A percentile compares a stretch with the other conserved stretches of the same genome.
These are phyloP conservation scores for Labyrinthula sp. DNA, from an alignment of 352 stramenopile species.

Conservation along the genomic window DNA sequence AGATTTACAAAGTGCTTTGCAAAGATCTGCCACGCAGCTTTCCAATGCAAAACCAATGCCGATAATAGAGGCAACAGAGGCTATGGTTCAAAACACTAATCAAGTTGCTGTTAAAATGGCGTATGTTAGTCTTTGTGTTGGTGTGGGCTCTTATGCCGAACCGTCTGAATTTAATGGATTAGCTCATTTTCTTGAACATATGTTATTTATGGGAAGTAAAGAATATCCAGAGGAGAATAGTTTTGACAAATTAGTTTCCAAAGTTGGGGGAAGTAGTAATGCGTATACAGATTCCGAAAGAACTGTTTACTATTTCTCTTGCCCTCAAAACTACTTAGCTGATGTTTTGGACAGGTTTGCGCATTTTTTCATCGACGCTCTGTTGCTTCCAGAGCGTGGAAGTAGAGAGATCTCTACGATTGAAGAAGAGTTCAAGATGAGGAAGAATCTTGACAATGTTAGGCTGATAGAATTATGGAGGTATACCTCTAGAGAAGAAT, in stretches of 20 bases:
- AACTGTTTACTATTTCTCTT: constrained; percentile 76
- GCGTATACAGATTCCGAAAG: constrained; percentile 61
- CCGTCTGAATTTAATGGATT: constrained; percentile 23
- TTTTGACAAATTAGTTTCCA: constrained; percentile 62
- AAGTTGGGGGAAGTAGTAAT: constrained; percentile 65
- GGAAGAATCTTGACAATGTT: constrained; percentile 30
- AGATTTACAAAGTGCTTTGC: no score
- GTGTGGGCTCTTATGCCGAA: constrained; percentile 13
- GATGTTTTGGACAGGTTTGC: constrained; percentile 68
- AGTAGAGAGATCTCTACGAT: constrained; percentile 56
- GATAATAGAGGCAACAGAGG: no score
- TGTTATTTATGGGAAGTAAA: constrained; percentile 76
- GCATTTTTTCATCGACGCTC: constrained; percentile 70
- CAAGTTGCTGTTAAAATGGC: no score
- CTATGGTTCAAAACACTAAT: no score
- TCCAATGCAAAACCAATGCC: no score
- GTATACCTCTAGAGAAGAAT: constrained; percentile 36
- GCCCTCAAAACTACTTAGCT: constrained; percentile 44
- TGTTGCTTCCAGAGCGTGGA: constrained; percentile 52
- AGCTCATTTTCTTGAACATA: constrained; percentile 77
- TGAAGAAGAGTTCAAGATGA: constrained; percentile 58
- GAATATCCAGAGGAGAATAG: constrained; percentile 78
- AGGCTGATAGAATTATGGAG: constrained; percentile 51
- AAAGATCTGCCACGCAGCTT: no score
- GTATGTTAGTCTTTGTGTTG: constrained; percentile 19